phyloP scores from a whole-genome alignment of 495 filamentous ascomycete species.

The Lasiosphaeria ovina region DNA sequence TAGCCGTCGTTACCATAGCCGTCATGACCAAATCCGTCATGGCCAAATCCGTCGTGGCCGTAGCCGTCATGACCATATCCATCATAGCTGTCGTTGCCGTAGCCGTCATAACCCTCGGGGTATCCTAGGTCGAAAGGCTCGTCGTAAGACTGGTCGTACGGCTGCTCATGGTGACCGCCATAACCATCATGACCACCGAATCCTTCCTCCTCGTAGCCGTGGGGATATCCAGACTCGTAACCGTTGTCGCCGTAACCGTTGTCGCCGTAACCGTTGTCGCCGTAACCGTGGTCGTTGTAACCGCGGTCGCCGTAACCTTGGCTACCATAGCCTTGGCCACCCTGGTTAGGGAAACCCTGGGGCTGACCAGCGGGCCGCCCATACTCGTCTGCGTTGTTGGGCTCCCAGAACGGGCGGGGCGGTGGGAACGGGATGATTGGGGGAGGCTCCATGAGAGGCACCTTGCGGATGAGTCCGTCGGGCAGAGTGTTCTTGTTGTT shows the following conservation, averaged over 20 bases:
- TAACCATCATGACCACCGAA: slow-evolving; percentile 11
- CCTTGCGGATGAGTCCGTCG: slow-evolving; percentile 1
- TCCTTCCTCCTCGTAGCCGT: neutral
- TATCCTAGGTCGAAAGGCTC: neutral
- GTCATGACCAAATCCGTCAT: slow-evolving; percentile 4
- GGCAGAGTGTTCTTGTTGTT: neutral
- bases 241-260: neutral
- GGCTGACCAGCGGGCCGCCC: neutral
- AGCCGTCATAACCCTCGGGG: neutral
- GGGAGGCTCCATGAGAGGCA: neutral
- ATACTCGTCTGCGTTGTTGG: neutral
- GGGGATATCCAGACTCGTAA: neutral
- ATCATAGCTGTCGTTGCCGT: neutral
- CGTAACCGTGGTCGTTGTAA: neutral
- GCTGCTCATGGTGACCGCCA: slow-evolving; percentile 3
- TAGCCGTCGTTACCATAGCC: slow-evolving; percentile 9
- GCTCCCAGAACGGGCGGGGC: neutral
- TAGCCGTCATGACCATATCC: slow-evolving; percentile 10
- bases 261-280: neutral
- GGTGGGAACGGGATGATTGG: neutral
- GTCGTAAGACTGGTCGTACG: neutral
- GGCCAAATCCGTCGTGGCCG: slow-evolving; percentile 1
- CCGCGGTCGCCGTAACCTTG: neutral
- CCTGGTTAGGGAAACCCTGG: neutral
- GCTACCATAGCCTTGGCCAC: neutral